Base-by-base conservation (phyloP, 805 yeast genomes). In the Nakazawaea sp. region DNA sequence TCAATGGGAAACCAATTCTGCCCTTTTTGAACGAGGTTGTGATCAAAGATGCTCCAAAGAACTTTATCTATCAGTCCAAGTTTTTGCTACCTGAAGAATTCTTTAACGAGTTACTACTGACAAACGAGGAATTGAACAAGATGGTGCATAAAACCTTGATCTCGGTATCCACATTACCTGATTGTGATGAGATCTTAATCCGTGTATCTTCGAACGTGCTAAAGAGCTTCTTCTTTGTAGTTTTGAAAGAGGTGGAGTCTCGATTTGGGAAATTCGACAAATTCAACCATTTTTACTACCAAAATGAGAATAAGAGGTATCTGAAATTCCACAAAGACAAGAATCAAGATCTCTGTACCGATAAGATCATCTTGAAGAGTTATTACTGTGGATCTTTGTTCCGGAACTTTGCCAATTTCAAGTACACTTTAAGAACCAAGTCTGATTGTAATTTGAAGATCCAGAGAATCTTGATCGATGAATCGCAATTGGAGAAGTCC, bases 381-480 rank as follows among this genome's bases (percentile, higher is more conserved):
- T 25, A 38, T 17, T 33, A 33, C 18, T 38, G 41, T 25, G 37
- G 36, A 6, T 33, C 41, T 4, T 25, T 38, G 11, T 38, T 38
- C 30, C 12, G 41, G 19, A 38, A 38, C 23, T 30, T 38, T n/a
- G 34, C 38, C 27, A 38, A 19, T 29, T 38, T 38, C 21, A 38
- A 38, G 20, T 33, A 38, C 15, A 38, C 41, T 9, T n/a, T 38
- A 7, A 12, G 41, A 5, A 38, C 37, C 12, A 38, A 38, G 19
- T 21, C 34, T 16, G 41, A 33, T 28, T 38, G 41, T 16, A 38
- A 38, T 38, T 38, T 38, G 28, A 27, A 23, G 16, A 37, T 37
- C 5, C 33, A 37, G 18, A 17, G 41, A 15, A 33, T 38, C 12
- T 32, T 20, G 13, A 16, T 21, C 9, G 20, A 32, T 15, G 26